phyloP scores from a whole-genome alignment of 768 basidiomycete species.

The Favolaschia claudopus region DNA sequence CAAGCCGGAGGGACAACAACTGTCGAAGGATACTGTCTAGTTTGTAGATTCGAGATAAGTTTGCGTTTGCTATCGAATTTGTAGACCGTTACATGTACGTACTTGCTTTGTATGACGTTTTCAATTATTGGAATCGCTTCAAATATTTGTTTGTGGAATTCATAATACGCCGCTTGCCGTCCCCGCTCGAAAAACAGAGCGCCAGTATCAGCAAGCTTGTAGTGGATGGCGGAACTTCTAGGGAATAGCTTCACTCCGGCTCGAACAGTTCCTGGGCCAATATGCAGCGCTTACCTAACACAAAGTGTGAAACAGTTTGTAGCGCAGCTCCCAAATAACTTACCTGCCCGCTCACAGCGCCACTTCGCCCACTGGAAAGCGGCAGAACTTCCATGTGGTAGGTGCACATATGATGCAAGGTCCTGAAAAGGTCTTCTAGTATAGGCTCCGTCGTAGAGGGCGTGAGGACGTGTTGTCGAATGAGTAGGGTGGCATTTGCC shows the following conservation, averaged over 20 bases:
- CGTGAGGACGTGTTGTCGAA: conserved; percentile 70
- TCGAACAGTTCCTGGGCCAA: conserved; percentile 50
- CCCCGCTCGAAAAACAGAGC: conserved; percentile 78
- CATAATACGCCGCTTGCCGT: too few species aligned
- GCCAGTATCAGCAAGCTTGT: conserved; percentile 70
- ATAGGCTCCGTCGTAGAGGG: conserved; percentile 48
- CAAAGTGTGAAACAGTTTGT: neutral
- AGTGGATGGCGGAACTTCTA: conserved; percentile 69
- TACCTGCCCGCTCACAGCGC: conserved; percentile 81
- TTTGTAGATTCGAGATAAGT: too few species aligned
- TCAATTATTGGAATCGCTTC: too few species aligned
- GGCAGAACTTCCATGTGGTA: conserved; percentile 79
- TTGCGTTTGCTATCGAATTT: too few species aligned
- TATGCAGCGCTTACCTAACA: conserved; percentile 68
- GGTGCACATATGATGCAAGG: conserved; percentile 66
- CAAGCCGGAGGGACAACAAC: too few species aligned
- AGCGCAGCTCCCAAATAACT: conserved; percentile 19
- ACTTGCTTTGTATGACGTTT: too few species aligned
- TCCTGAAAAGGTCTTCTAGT: conserved; percentile 62
- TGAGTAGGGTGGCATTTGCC: conserved; percentile 61
- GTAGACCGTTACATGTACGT: too few species aligned
- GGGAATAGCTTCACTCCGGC: conserved; percentile 51
- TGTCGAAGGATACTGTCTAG: too few species aligned
- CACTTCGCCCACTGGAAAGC: conserved; percentile 77
- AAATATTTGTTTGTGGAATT: too few species aligned